A percentile compares a stretch with the other conserved stretches of the same genome.
Conservation (phyloP, 495 filamentous ascomycete species). For the Penicillium parvum region DNA sequence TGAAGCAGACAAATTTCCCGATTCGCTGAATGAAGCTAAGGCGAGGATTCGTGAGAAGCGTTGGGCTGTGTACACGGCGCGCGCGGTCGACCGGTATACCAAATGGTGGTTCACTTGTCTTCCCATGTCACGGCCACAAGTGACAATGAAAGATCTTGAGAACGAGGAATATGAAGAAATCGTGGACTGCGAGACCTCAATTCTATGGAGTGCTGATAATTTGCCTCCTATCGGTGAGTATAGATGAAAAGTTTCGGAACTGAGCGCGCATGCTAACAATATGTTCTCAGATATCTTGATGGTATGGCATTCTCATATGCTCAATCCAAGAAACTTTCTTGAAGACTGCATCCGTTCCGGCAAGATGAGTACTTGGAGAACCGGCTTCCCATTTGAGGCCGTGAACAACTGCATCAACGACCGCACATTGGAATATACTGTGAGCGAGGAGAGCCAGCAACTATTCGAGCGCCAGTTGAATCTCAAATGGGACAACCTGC, state of each 20-base stretch:
- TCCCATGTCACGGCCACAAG: conserved; percentile 10
- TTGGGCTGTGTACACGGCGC: conserved; percentile 71
- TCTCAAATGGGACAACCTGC: conserved; percentile 54
- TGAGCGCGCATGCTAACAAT: background rate
- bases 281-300: conserved; percentile 64
- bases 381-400: conserved; percentile 64
- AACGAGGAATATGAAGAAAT: conserved; percentile 8
- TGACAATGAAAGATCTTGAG: conserved; percentile 12
- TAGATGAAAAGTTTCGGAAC: background rate
- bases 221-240: conserved; percentile 27
- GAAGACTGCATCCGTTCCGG: conserved; percentile 70
- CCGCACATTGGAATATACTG: conserved; percentile 55
- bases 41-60: conserved; percentile 63
- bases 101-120: conserved; percentile 58
- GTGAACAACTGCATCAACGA: conserved; percentile 61
- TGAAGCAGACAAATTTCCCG: conserved; percentile 25
- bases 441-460: conserved; percentile 38
- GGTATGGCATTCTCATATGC: conserved; percentile 83
- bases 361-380: conserved; percentile 54
- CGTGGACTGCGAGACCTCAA: conserved; percentile 6
- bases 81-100: conserved; percentile 69
- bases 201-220: conserved; percentile 16
- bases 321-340: conserved; percentile 71
- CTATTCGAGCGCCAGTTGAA: conserved; percentile 51
- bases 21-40: conserved; percentile 13